Conservation (phyloP, 805 yeast species). For the Starmerella riodocensis region DNA sequence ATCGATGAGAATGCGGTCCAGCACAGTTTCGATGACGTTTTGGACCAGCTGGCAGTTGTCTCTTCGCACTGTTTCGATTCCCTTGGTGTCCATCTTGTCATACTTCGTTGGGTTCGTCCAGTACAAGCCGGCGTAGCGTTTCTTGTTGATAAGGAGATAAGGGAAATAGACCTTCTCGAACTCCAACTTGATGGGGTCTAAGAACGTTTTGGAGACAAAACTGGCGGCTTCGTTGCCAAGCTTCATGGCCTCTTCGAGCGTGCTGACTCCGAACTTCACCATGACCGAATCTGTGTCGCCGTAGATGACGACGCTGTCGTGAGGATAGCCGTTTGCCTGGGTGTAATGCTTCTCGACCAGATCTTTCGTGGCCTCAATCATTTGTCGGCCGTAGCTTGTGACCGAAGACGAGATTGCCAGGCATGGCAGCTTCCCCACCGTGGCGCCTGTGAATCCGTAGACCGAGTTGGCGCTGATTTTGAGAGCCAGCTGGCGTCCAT, state of each 20-base stretch:
- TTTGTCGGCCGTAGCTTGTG: slow-evolving; percentile 89
- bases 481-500: slow-evolving; percentile 93
- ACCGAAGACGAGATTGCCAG: slow-evolving; percentile 89
- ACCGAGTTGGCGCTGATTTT: slow-evolving; percentile 97
- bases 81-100: slow-evolving; percentile 96
- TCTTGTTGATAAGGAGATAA: slow-evolving; percentile 82
- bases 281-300: slow-evolving; percentile 99
- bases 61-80: slow-evolving; percentile 95
- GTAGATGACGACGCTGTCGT: slow-evolving; percentile 80
- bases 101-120: slow-evolving; percentile 90
- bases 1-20: slow-evolving; percentile 73
- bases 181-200: slow-evolving; percentile 82
- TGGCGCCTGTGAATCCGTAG: slow-evolving; percentile 98
- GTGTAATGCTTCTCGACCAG: slow-evolving; percentile 72
- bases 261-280: slow-evolving; percentile 87
- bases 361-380: slow-evolving; percentile 85
- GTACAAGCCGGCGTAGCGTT: slow-evolving; percentile 90
- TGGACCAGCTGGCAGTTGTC: slow-evolving; percentile 94
- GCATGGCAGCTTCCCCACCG: slow-evolving; percentile 93
- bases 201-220: slow-evolving; percentile 62
- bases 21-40: slow-evolving; percentile 81
- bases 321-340: slow-evolving; percentile 68
- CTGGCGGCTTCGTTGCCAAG: slow-evolving; percentile 92
- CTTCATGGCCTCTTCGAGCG: slow-evolving; percentile 72
- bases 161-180: slow-evolving; percentile 96